These are phyloP conservation scores for Neoscytalidium dimidiatum DNA, from an alignment of 2,329 filamentous ascomycete genomes.

Conservation along the genomic window DNA sequence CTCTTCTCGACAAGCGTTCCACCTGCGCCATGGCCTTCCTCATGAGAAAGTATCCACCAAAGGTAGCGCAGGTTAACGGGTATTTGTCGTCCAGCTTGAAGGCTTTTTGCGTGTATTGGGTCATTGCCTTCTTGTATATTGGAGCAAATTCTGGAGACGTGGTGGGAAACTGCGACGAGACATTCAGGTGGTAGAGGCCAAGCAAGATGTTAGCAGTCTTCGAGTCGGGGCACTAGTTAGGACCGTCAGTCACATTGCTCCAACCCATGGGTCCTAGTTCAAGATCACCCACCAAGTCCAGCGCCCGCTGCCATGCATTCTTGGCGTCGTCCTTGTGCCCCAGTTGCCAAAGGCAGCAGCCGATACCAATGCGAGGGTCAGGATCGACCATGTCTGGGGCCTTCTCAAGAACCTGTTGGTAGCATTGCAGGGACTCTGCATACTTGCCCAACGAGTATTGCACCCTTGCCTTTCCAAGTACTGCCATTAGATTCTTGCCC, in stretches of 20 bases:
- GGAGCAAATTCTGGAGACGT: slow-evolving; percentile 82
- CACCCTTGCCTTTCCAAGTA: slow-evolving; percentile 85
- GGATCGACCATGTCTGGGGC: slow-evolving; percentile 89
- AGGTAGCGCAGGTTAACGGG: slow-evolving; percentile 85
- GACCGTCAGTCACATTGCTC: slow-evolving; percentile 2
- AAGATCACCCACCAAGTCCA: slow-evolving; percentile 66
- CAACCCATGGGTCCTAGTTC: background rate
- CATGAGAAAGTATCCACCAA: slow-evolving; percentile 86
- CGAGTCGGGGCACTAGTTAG: slow-evolving; percentile 65
- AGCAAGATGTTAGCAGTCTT: slow-evolving; percentile 90
- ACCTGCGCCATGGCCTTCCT: slow-evolving; percentile 79
- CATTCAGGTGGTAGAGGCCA: slow-evolving; percentile 85
- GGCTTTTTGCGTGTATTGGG: slow-evolving; percentile 87
- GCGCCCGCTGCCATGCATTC: slow-evolving; percentile 81
- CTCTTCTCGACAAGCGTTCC: slow-evolving; percentile 84
- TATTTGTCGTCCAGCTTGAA: slow-evolving; percentile 93
- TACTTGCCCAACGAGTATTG: slow-evolving; percentile 86
- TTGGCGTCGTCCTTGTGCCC: slow-evolving; percentile 93
- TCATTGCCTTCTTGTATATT: slow-evolving; percentile 92
- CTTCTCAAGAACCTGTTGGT: slow-evolving; percentile 83
- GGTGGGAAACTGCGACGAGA: slow-evolving; percentile 78
- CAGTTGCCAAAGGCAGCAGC: slow-evolving; percentile 95
- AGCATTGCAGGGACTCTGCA: slow-evolving; percentile 76
- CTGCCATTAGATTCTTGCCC: slow-evolving; percentile 86
- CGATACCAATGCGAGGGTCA: slow-evolving; percentile 93